Evolutionary conservation across 225 moss, liverwort and hornwort species (phyloP).

Genomic region (Physcomitrium patens): DNA sequence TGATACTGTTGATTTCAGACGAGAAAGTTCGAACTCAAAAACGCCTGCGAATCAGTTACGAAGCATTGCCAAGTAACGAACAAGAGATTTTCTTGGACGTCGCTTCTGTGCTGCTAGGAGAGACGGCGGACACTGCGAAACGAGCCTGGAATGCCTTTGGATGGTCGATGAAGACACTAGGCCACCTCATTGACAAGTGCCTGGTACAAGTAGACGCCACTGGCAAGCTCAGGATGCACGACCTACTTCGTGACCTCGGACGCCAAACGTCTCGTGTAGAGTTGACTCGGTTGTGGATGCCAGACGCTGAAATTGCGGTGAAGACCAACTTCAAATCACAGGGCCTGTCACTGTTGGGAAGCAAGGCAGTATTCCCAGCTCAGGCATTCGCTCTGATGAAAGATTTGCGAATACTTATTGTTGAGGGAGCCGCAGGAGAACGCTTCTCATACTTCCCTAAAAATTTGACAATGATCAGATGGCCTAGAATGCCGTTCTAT

Average conservation of each 20-base stretch:
- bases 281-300: constrained; percentile 37
- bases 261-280: constrained; percentile 20
- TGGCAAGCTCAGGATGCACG: constrained; percentile 38
- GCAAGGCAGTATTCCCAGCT: constrained; percentile 38
- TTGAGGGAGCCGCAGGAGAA: constrained; percentile 38
- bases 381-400: constrained; percentile 35
- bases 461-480: constrained; percentile 41
- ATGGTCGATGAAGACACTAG: constrained; percentile 37
- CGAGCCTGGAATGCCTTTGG: constrained; percentile 41
- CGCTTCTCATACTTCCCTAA: constrained; percentile 36
- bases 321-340: constrained; percentile 43
- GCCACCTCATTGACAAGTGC: constrained; percentile 42
- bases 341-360: constrained; percentile 41
- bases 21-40: constrained; percentile 30
- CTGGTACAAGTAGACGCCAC: constrained; percentile 34
- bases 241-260: constrained; percentile 47
- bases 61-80: constrained; percentile 36
- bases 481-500: constrained; percentile 45
- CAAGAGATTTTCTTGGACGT: constrained; percentile 42
- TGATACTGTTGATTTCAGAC: constrained; percentile 25
- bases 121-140: constrained; percentile 36
- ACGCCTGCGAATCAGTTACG: constrained; percentile 37
- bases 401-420: constrained; percentile 38
- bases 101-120: constrained; percentile 41
- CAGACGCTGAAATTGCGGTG: constrained; percentile 36